A percentile compares a stretch with the other conserved stretches of the same genome.
phyloP scores from a whole-genome alignment of 2,329 filamentous ascomycete genomes.

The Alternaria ethzedia region DNA sequence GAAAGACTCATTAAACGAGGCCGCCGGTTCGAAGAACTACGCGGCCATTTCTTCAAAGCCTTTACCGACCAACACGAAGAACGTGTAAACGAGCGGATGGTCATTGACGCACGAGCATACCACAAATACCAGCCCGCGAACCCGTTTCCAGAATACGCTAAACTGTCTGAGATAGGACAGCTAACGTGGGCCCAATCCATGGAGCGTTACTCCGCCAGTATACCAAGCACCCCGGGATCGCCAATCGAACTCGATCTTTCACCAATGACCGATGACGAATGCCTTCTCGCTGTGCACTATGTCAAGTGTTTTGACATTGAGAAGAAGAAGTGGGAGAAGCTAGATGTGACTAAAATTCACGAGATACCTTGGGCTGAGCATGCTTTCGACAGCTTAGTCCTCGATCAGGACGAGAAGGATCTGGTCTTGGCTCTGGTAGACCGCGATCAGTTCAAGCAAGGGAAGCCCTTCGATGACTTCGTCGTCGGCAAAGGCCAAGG shows the following conservation, averaged over 20 bases:
- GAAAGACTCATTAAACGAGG: slow-evolving; percentile 52
- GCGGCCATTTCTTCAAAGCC: slow-evolving; percentile 52
- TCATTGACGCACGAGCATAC: slow-evolving; percentile 19
- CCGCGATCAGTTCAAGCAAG: slow-evolving; percentile 48
- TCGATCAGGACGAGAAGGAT: slow-evolving; percentile 56
- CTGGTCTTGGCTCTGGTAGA: slow-evolving; percentile 57
- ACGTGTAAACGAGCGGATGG: neutral
- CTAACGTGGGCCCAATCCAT: slow-evolving; percentile 22
- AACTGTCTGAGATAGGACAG: slow-evolving; percentile 10
- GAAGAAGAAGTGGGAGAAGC: slow-evolving; percentile 23
- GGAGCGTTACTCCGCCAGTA: slow-evolving; percentile 14
- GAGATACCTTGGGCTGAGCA: slow-evolving; percentile 53
- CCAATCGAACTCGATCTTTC: slow-evolving; percentile 8
- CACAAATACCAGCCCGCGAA: slow-evolving; percentile 4
- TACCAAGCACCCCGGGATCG: neutral
- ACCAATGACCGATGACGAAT: slow-evolving; percentile 22
- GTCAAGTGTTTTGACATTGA: slow-evolving; percentile 24
- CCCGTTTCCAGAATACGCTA: slow-evolving; percentile 13
- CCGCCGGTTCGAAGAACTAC: slow-evolving; percentile 51
- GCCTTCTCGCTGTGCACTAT: slow-evolving; percentile 12
- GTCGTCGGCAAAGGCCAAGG: slow-evolving; percentile 40
- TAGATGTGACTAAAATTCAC: slow-evolving; percentile 40
- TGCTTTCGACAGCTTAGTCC: slow-evolving; percentile 58
- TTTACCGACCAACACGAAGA: neutral
- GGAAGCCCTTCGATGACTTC: slow-evolving; percentile 42